Conservation (phyloP, 441 rosid species). For the Adansonia rubrostipa region DNA sequence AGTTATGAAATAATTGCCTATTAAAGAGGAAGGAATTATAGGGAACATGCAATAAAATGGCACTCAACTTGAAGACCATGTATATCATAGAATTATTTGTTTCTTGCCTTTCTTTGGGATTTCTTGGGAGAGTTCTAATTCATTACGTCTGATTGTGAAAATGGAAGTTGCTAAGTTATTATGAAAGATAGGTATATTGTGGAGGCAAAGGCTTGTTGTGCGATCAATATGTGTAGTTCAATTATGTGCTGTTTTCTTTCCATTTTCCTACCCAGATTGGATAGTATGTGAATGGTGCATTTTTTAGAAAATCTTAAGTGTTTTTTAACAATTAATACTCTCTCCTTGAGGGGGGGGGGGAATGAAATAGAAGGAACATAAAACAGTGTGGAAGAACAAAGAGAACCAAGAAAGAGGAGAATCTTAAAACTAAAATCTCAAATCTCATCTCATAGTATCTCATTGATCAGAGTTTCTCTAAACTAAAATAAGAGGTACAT, state of each 20-base stretch:
- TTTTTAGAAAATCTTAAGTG: not conserved
- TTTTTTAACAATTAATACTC: not conserved
- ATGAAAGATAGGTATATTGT: not conserved
- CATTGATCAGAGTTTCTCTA: not conserved
- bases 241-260: not conserved
- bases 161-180: not conserved
- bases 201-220: conserved; percentile 5
- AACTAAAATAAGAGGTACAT: not conserved
- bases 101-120: conserved; percentile 4
- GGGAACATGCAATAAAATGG: not conserved
- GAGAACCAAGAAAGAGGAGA: not conserved
- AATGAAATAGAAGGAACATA: not conserved
- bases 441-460: not conserved
- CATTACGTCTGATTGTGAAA: not conserved
- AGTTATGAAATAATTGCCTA: conserved; percentile 19
- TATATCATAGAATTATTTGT: conserved; percentile 2
- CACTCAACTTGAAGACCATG: conserved; percentile 14
- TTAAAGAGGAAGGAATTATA: conserved; percentile 14
- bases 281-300: not conserved
- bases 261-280: conserved; percentile 3
- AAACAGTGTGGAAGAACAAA: not conserved
- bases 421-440: not conserved
- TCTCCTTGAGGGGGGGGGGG: not conserved
- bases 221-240: not conserved
- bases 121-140: not conserved